Evolutionary conservation across 345 rosid species (phyloP).

Genomic region (Eucalyptus regnans): DNA sequence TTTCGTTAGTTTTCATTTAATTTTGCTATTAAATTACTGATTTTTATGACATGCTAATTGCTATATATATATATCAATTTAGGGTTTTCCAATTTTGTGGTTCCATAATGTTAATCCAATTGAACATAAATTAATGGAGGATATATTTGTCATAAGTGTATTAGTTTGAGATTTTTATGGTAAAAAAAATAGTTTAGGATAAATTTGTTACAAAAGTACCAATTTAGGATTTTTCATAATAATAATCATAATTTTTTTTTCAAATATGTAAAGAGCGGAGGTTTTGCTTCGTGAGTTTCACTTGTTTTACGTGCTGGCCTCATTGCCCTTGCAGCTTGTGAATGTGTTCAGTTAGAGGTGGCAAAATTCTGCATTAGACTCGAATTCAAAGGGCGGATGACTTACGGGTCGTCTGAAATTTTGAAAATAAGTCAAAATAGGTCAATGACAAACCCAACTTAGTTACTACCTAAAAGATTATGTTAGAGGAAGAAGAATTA

Average conservation of each 20-base stretch:
- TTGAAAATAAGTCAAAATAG: background rate
- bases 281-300: background rate
- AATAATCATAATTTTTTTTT: no score
- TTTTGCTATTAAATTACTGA: accelerated
- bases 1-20: accelerated
- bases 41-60: no score
- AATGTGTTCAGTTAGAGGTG: accelerated
- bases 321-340: accelerated
- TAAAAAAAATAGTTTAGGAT: no score
- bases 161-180: accelerated
- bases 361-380: background rate
- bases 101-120: accelerated
- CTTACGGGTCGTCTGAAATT: background rate
- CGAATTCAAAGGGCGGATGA: background rate
- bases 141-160: accelerated
- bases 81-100: accelerated
- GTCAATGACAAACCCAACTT: background rate
- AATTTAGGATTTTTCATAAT: accelerated
- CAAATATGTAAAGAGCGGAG: background rate
- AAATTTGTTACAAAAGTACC: accelerated
- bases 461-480: background rate
- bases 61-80: no score
- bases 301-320: background rate
- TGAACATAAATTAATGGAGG: accelerated
- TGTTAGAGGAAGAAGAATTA: background rate